Percentiles rank a stretch among this genome's conserved stretches.
Conservation (phyloP, 345 rosid genomes). For the Populus alba region DNA sequence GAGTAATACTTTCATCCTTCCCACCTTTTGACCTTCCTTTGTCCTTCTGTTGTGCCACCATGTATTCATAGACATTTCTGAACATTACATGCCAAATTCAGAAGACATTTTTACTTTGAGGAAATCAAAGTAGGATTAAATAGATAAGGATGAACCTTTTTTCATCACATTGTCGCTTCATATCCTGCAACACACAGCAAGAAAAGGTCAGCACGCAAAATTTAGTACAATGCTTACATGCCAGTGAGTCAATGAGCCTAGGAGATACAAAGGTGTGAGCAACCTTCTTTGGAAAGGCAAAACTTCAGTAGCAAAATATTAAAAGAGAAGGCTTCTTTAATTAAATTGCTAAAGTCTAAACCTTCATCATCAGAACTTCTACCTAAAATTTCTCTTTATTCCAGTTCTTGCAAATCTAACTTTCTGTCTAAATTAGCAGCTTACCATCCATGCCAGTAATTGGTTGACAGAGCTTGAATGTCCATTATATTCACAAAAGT, state of each 20-base stretch:
- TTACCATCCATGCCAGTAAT: too few species aligned
- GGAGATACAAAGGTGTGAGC: not conserved
- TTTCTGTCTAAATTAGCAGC: too few species aligned
- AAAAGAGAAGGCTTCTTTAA: not conserved
- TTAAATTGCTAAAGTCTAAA: not conserved
- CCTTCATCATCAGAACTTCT: too few species aligned
- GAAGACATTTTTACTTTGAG: slow-evolving; percentile 17
- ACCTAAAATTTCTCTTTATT: not conserved
- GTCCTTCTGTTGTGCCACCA: slow-evolving; percentile 74
- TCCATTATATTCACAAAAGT: not conserved
- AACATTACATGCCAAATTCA: slow-evolving; percentile 27
- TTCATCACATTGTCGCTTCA: slow-evolving; percentile 96
- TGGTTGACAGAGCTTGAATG: too few species aligned
- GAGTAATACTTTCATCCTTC: slow-evolving; percentile 56
- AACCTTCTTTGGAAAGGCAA: not conserved
- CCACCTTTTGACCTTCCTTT: slow-evolving; percentile 73
- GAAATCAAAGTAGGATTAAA: slow-evolving; percentile 8
- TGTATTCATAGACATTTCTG: slow-evolving; percentile 74
- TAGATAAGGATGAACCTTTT: slow-evolving; percentile 58
- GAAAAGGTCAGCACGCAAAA: slow-evolving; percentile 19
- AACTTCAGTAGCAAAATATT: not conserved
- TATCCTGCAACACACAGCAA: slow-evolving; percentile 61
- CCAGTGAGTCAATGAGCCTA: not conserved
- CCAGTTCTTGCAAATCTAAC: too few species aligned
- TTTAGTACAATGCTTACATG: not conserved